A percentile compares a stretch with the other conserved stretches of the same genome.
Evolutionary conservation across 352 stramenopile genomes (phyloP).

Genomic region (Elongisporangium prolatum): DNA sequence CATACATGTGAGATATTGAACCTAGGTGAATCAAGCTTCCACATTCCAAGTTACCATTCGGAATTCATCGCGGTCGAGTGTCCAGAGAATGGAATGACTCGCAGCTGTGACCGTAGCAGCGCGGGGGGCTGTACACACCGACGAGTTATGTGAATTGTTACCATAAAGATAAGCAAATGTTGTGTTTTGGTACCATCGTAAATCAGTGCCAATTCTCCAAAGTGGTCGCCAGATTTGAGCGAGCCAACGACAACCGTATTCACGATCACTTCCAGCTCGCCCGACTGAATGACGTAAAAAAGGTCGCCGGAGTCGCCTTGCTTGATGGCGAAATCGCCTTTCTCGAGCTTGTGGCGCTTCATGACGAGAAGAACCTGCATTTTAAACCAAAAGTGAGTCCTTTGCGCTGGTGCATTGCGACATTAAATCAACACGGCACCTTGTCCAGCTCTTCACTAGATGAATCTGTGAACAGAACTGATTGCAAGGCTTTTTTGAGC

Average conservation of each 20-base stretch:
- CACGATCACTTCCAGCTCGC: conserved; percentile 66
- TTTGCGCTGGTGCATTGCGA: too few relatives aligned
- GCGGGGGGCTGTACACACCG: conserved; percentile 78
- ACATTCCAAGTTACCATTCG: conserved; percentile 29
- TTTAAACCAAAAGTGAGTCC: too few relatives aligned
- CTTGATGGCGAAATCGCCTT: conserved; percentile 88
- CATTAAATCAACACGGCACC: too few relatives aligned
- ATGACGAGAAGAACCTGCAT: conserved; percentile 77
- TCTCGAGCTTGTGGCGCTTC: conserved; percentile 46
- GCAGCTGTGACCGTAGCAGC: conserved; percentile 89
- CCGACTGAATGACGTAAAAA: conserved; percentile 87
- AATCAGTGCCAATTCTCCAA: conserved; percentile 90
- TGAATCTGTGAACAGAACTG: conserved; percentile 56
- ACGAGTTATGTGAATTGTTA: too few relatives aligned
- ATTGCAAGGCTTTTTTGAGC: conserved; percentile 55
- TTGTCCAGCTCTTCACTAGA: conserved; percentile 68
- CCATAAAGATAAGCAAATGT: conserved; percentile 5
- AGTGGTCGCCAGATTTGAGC: conserved; percentile 61
- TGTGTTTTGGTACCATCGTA: conserved; percentile 53
- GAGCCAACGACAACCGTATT: conserved; percentile 52
- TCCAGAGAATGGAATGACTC: conserved; percentile 86
- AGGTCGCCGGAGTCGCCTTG: conserved; percentile 90
- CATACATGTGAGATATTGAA: not conserved
- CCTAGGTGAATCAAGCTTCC: not conserved
- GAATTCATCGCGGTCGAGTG: conserved; percentile 88